Percentiles rank a stretch among this genome's conserved stretches.
Evolutionary conservation across 768 basidiomycete genomes (phyloP).

Genomic region (Boletus huronensis): DNA sequence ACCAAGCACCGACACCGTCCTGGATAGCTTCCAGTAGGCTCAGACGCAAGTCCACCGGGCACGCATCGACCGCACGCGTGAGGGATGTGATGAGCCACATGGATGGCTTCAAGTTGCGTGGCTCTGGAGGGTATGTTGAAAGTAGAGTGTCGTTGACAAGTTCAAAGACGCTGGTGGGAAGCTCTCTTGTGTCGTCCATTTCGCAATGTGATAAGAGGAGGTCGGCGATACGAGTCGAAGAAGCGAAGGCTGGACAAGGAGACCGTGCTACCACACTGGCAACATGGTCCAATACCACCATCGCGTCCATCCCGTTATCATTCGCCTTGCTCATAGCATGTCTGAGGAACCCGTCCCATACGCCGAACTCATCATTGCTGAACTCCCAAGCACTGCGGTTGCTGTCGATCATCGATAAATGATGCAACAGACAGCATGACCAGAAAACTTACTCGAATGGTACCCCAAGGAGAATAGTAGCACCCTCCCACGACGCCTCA

Average conservation of each 20-base stretch:
- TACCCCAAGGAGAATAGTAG: conserved; percentile 47
- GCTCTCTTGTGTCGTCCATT: conserved; percentile 45
- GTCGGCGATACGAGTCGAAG: conserved; percentile 57
- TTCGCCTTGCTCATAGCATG: conserved; percentile 52
- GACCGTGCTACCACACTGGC: conserved; percentile 44
- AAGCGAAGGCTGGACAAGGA: conserved; percentile 37
- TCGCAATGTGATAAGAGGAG: conserved; percentile 54
- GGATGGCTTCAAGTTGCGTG: conserved; percentile 48
- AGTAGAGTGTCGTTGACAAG: conserved; percentile 59
- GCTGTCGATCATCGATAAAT: conserved; percentile 23
- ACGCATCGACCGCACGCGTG: conserved; percentile 49
- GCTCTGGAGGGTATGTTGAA: conserved; percentile 64
- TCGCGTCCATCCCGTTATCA: conserved; percentile 56
- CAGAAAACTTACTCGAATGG: conserved; percentile 57
- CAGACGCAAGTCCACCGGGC: conserved; percentile 46
- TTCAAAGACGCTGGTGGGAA: conserved; percentile 54
- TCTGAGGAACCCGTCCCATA: conserved; percentile 59
- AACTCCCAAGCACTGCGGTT: conserved; percentile 50
- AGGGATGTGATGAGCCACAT: conserved; percentile 64
- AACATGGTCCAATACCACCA: conserved; percentile 53
- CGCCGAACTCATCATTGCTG: conserved; percentile 47
- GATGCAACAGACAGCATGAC: not conserved
- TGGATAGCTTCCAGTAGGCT: conserved; percentile 47
- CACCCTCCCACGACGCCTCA: conserved; percentile 52
- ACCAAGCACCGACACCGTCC: conserved; percentile 58